phyloP scores from a whole-genome alignment of 352 stramenopile species.

The Globisporangium yorkense region DNA sequence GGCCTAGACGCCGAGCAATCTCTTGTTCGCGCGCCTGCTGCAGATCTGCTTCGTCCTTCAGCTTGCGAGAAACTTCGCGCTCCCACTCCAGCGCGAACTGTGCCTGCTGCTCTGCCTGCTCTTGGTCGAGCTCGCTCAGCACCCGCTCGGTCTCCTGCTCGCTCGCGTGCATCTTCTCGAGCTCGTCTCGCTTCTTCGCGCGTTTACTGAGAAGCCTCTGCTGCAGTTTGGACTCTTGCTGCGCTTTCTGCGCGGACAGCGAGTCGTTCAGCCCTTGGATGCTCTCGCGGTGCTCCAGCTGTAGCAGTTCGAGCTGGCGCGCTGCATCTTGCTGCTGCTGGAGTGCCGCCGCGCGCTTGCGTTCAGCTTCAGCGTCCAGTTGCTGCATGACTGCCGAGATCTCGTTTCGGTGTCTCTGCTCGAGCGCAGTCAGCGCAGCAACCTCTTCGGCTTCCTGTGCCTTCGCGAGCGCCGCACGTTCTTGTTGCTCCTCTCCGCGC shows the following conservation, averaged over 20 bases:
- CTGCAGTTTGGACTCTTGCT: conserved; percentile 34
- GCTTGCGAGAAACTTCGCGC: conserved; percentile 2
- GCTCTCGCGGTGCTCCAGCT: conserved; percentile 40
- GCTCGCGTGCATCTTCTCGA: neutral
- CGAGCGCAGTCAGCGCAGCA: conserved; percentile 3
- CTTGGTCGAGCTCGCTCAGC: conserved; percentile 6
- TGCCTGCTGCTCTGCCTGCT: conserved; percentile 8
- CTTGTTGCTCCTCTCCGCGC: conserved; percentile 4
- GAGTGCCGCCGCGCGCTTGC: conserved; percentile 15
- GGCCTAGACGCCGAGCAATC: conserved; percentile 1
- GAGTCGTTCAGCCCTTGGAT: conserved; percentile 22
- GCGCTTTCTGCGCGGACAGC: conserved; percentile 25
- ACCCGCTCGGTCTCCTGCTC: neutral
- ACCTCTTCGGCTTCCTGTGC: conserved; percentile 1
- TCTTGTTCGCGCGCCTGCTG: conserved; percentile 10
- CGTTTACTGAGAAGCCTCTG: conserved; percentile 41
- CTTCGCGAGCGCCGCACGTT: conserved; percentile 2
- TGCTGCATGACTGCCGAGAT: conserved; percentile 7
- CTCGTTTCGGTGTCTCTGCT: conserved; percentile 16
- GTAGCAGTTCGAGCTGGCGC: conserved; percentile 33
- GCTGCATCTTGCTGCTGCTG: conserved; percentile 30
- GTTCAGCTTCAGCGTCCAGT: conserved; percentile 11
- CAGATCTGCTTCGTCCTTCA: conserved; percentile 2
- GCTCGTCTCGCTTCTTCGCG: conserved; percentile 13
- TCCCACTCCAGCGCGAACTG: conserved; percentile 12